phyloP scores from a whole-genome alignment of 2,329 filamentous ascomycete genomes.

The Paracoccidioides brasiliensis region DNA sequence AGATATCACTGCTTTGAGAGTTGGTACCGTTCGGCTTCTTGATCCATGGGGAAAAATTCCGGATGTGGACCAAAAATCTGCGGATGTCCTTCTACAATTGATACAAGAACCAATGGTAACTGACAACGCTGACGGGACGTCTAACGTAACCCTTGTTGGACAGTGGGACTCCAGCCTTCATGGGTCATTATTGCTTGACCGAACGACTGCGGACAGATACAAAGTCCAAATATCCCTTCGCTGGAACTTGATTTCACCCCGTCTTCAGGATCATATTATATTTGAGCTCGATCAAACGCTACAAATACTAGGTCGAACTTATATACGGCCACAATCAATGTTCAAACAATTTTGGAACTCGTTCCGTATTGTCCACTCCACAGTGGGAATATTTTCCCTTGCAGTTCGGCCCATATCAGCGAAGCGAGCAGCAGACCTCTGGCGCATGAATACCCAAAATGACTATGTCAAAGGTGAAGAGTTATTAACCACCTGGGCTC shows the following conservation, averaged over 20 bases:
- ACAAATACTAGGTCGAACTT: conserved; percentile 72
- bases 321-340: conserved; percentile 74
- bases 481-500: conserved; percentile 68
- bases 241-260: conserved; percentile 75
- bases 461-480: conserved; percentile 97
- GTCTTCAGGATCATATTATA: conserved; percentile 74
- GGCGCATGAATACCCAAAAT: conserved; percentile 89
- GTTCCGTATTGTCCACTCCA: conserved; percentile 73
- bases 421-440: conserved; percentile 82
- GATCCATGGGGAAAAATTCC: conserved; percentile 76
- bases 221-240: conserved; percentile 74
- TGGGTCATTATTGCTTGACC: conserved; percentile 81
- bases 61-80: conserved; percentile 57
- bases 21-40: conserved; percentile 69
- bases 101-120: conserved; percentile 66
- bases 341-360: conserved; percentile 79
- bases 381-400: conserved; percentile 73
- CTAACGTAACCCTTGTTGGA: conserved; percentile 70
- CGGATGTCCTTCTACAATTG: conserved; percentile 65
- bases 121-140: conserved; percentile 80
- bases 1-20: conserved; percentile 60
- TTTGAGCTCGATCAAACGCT: conserved; percentile 71
- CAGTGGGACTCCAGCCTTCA: conserved; percentile 97
- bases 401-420: conserved; percentile 77
- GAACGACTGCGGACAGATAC: conserved; percentile 83